phyloP scores from a whole-genome alignment of 139 green algal species.

The Chlorokybus atmophyticus region DNA sequence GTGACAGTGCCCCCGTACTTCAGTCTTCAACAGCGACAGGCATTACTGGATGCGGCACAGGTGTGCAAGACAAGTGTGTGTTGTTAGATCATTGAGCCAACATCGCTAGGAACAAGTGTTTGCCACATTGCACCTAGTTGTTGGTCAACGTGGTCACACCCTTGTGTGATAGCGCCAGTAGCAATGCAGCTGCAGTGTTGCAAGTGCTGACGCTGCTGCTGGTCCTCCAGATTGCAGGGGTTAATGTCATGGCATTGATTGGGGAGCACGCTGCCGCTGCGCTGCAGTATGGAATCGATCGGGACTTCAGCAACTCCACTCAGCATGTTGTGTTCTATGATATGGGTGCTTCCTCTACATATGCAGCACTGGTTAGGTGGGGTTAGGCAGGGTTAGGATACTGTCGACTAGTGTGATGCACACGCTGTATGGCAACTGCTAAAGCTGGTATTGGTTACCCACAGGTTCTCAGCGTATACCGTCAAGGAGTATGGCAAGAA shows the following conservation, averaged over 20 bases:
- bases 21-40: constrained; percentile 60
- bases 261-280: constrained; percentile 77
- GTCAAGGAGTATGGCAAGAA: constrained; percentile 50
- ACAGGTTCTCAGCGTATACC: constrained; percentile 68
- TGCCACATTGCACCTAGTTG: no score
- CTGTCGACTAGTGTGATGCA: no score
- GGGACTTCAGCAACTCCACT: constrained; percentile 37
- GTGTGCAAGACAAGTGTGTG: no score
- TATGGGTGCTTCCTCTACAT: constrained; percentile 59
- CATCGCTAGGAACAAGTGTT: no score
- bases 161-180: no score
- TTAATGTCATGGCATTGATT: constrained; percentile 71
- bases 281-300: constrained; percentile 93
- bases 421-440: no score
- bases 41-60: constrained; percentile 57
- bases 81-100: no score
- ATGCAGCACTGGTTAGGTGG: constrained; percentile 66
- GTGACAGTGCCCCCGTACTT: constrained; percentile 78
- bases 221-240: constrained; percentile 30
- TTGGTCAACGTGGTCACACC: no score
- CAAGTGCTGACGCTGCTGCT: no score
- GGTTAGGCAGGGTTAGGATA: no score
- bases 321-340: constrained; percentile 84
- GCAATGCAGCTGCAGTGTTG: no score
- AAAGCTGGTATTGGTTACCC: no score